A percentile compares a stretch with the other conserved stretches of the same genome.
These are phyloP conservation scores for Candida ascalaphidarum DNA, from an alignment of 805 yeast genomes.

Conservation along the genomic window DNA sequence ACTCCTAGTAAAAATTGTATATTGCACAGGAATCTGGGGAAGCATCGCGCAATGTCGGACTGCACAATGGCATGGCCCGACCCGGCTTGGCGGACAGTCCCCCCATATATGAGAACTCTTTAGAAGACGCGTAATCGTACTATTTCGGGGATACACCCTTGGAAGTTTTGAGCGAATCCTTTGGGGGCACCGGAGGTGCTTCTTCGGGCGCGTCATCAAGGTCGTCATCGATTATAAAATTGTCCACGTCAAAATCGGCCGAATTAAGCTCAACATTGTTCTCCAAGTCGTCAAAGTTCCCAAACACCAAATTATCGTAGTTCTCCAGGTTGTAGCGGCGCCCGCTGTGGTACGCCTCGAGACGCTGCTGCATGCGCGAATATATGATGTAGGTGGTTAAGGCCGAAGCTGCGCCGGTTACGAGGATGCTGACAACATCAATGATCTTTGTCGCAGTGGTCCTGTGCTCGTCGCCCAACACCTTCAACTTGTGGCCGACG, in stretches of 20 bases:
- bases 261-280: constrained; percentile 26
- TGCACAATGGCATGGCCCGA: too few relatives aligned
- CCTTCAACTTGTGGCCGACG: constrained; percentile 67
- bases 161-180: too few relatives aligned
- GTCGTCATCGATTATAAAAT: constrained; percentile 31
- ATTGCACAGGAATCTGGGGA: too few relatives aligned
- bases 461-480: constrained; percentile 50
- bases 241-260: constrained; percentile 31
- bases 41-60: too few relatives aligned
- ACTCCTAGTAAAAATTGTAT: too few relatives aligned
- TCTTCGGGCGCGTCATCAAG: too few relatives aligned
- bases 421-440: constrained; percentile 51
- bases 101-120: too few relatives aligned
- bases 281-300: constrained; percentile 29
- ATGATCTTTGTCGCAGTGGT: constrained; percentile 44
- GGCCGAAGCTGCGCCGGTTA: constrained; percentile 48
- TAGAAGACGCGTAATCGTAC: too few relatives aligned
- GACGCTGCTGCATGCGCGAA: constrained; percentile 37
- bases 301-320: constrained; percentile 28
- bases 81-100: too few relatives aligned
- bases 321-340: constrained; percentile 4
- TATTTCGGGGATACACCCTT: too few relatives aligned
- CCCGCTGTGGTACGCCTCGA: constrained; percentile 14
- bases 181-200: too few relatives aligned
- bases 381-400: constrained; percentile 64